Base-by-base conservation (phyloP, 2,329 filamentous ascomycete species). In the Epichloe amarillans region DNA sequence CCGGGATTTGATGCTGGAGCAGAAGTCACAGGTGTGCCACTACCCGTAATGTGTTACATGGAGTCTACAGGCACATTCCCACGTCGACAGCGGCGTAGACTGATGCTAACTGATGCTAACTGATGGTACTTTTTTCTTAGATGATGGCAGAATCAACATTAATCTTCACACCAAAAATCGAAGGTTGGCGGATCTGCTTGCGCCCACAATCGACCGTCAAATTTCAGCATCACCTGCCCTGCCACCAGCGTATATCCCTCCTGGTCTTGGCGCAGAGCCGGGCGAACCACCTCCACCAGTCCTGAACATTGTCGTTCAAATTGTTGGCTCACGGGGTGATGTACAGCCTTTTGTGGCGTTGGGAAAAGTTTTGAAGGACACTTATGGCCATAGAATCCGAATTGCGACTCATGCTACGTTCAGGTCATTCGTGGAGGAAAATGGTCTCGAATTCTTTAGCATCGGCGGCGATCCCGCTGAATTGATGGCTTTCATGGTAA, bases 401-500 rank as follows among this genome's bases (percentile, higher is more conserved):
- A 69, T 90, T 41, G 85, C 84, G 5, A 90, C 86, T 0, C 86
- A 90, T 59, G 66, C 76, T 3, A 80, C 74, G 2, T 90, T 90
- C 58, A 73, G 79, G 56, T 64, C 71, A 1, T 86, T 88, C 56
- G 80, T 89, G 3, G 75, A 81, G 53, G 78, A 85, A 49, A 81
- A 82, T 61, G 83, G 75, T 0, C 73, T 90, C 14, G 86, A 89
- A 59, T 90, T 88, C 64, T 88, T 85, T 64, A 77, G 69, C 54
- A 85, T 88, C 48, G 84, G 84, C n/a, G 85, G 84, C 3, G 83
- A 89, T 61, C 85, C 85, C 1, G 76, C 81, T 1, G 78, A 86
- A 59, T 71, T 88, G 42, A 89, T 88, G 85, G 86, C 88, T 3
- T 94, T 91, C 60, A 94, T 94, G 88, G 88, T 93, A 44, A 90